A percentile compares a stretch with the other conserved stretches of the same genome.
Evolutionary conservation across 108 stramenopile genomes (phyloP).

Genomic region (Schizochytrium sp.): DNA sequence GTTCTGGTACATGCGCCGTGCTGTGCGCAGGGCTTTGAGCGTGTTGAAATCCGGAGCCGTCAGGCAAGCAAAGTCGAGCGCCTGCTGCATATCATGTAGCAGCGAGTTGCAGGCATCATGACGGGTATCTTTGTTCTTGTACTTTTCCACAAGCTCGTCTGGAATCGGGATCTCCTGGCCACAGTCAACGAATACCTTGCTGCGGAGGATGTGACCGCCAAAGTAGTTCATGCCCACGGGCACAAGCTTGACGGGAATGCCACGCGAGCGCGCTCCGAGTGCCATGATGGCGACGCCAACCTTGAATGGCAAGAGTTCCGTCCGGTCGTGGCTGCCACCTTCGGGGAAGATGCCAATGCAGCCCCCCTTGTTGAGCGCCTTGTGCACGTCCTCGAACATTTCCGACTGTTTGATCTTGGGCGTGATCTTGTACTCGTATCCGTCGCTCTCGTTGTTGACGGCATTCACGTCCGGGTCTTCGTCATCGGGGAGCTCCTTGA

Average conservation of each 20-base stretch:
- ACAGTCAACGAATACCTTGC: slow-evolving; percentile 74
- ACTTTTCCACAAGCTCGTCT: not conserved
- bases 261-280: slow-evolving; percentile 49
- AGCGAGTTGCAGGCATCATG: not conserved
- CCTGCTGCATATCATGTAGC: not conserved
- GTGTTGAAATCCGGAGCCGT: not conserved
- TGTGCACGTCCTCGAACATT: slow-evolving; percentile 41
- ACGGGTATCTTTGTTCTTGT: not conserved
- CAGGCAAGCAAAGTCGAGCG: not conserved
- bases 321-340: slow-evolving; percentile 93
- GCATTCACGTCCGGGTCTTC: not conserved
- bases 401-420: slow-evolving; percentile 41
- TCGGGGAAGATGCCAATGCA: slow-evolving; percentile 91
- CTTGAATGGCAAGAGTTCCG: slow-evolving; percentile 92
- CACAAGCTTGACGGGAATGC: slow-evolving; percentile 52
- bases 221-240: slow-evolving; percentile 97
- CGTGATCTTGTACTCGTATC: slow-evolving; percentile 36
- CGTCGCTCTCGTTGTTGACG: not conserved
- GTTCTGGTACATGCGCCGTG: not conserved
- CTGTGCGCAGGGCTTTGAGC: not conserved
- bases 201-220: slow-evolving; percentile 79
- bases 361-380: slow-evolving; percentile 25
- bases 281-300: slow-evolving; percentile 94
- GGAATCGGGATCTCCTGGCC: slow-evolving; percentile 57
- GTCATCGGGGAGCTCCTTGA: not conserved